phyloP scores from a whole-genome alignment of 108 stramenopile genomes.

The Cyclotella cryptica region DNA sequence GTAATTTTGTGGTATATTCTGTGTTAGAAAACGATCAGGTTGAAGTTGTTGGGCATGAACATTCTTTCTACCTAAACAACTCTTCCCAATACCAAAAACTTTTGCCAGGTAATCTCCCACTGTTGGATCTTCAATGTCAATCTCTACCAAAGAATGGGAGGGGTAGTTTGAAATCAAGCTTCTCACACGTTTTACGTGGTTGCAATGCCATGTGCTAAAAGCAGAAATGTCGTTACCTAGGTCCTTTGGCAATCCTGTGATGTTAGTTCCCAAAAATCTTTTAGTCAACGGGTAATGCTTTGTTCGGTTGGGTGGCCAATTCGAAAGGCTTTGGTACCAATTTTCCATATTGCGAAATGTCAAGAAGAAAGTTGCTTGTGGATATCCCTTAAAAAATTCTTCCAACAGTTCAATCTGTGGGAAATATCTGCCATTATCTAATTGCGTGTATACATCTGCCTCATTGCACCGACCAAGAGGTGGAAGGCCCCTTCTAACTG shows the following conservation, averaged over 20 bases:
- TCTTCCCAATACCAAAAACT: conserved; percentile 20
- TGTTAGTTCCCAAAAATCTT: not conserved
- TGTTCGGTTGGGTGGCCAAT: conserved; percentile 20
- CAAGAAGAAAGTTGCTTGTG: conserved; percentile 26
- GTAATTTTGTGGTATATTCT: not conserved
- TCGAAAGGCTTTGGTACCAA: conserved; percentile 21
- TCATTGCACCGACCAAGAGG: not conserved
- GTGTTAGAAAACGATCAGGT: not conserved
- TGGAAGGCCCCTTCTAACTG: not conserved
- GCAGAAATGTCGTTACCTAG: conserved; percentile 10
- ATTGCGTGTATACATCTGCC: conserved; percentile 5
- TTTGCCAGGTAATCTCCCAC: conserved; percentile 11
- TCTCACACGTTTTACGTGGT: conserved; percentile 22
- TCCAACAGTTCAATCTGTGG: conserved; percentile 19
- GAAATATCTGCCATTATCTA: conserved; percentile 25
- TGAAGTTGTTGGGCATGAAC: not conserved
- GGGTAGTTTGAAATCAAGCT: conserved; percentile 8
- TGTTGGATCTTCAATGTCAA: conserved; percentile 29
- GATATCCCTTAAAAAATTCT: conserved; percentile 3
- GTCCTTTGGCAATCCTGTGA: conserved; percentile 10
- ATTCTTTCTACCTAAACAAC: conserved; percentile 24
- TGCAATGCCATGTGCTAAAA: conserved; percentile 21
- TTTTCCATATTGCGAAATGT: conserved; percentile 24
- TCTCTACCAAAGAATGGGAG: conserved; percentile 35
- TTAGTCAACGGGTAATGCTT: not conserved